A percentile compares a stretch with the other conserved stretches of the same genome.
Conservation (phyloP, 768 basidiomycete species). For the Pleurotus cornucopiae region DNA sequence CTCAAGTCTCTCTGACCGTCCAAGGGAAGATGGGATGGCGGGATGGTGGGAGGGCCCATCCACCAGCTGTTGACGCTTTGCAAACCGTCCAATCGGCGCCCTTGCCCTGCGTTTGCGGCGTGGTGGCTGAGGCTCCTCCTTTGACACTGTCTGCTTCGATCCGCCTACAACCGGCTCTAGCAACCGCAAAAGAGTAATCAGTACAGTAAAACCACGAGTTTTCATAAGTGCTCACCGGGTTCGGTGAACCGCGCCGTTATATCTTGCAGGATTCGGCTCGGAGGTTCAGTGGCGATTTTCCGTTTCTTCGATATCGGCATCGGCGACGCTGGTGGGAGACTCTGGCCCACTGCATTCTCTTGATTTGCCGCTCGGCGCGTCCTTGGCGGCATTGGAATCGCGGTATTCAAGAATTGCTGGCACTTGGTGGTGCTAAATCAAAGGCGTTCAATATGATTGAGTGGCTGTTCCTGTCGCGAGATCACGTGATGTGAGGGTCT, state of each 20-base stretch:
- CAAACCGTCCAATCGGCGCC: background rate
- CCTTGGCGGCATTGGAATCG: conserved; percentile 1
- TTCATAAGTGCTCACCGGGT: background rate
- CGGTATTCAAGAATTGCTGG: conserved; percentile 1
- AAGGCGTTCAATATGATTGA: background rate
- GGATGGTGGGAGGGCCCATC: background rate
- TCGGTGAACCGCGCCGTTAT: background rate
- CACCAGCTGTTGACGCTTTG: background rate
- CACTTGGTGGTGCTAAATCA: conserved; percentile 2
- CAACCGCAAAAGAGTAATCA: background rate
- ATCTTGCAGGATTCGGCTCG: conserved; percentile 1
- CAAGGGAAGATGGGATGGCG: conserved; percentile 3
- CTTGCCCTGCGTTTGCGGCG: conserved; percentile 2
- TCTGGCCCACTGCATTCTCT: background rate
- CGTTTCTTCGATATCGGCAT: background rate
- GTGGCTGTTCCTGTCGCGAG: background rate
- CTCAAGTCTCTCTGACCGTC: background rate
- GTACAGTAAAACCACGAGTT: fast-evolving
- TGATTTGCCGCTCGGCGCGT: conserved; percentile 2
- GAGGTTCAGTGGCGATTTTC: background rate
- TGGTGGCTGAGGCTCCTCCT: background rate
- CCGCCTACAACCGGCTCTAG: background rate
- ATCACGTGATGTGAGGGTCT: background rate
- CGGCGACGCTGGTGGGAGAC: background rate
- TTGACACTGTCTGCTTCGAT: background rate